Base-by-base conservation (phyloP, 768 basidiomycete species). In the Boletus insuetus region DNA sequence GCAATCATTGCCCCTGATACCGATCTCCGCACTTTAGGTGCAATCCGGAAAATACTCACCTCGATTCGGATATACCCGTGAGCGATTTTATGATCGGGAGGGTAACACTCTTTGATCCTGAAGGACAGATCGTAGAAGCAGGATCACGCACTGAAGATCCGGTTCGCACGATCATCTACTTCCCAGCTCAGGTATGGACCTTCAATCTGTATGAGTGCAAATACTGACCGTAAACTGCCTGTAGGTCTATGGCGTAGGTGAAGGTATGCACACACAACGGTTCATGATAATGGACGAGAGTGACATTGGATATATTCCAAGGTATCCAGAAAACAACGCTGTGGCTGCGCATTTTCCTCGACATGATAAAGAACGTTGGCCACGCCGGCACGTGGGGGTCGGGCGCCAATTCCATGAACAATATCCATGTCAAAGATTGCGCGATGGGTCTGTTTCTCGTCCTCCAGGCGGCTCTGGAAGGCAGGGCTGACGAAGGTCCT, bases 161-260 rank as follows among this genome's bases (percentile, higher is more conserved):
- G 14, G 61, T 80, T 24, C 74, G 78, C 35, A 79, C 79, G 5
- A 74, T 77, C 42, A 75, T 79, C 47, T 64, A 74, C 32, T 74
- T 66, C 46, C 78, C 78, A 12, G 71, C 62, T 22, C 66, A 70
- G 63, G 66, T 70, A 49, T 50, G 51, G 9, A 19, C 49, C 17
- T 20, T 29, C 13, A n/a, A 24, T 56, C 24, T 26, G 24, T 44
- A 4, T 37, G n/a, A n/a, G 17, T 29, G 22, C 37, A 13, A 3
- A 19, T 19, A 53, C 44, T 48, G 20, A n/a, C 26, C 6, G 13
- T 22, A 26, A n/a, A 26, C 46, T 19, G 19, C 29, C 38, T 29
- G 7, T 70, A 75, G 70, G 74, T 79, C 2, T 80, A 77, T 56
- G 76, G 78, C 3, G 55, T 77, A 14, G 74, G 77, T 16, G 64